phyloP scores from a whole-genome alignment of 108 stramenopile species.

The Thalassiosira profunda region DNA sequence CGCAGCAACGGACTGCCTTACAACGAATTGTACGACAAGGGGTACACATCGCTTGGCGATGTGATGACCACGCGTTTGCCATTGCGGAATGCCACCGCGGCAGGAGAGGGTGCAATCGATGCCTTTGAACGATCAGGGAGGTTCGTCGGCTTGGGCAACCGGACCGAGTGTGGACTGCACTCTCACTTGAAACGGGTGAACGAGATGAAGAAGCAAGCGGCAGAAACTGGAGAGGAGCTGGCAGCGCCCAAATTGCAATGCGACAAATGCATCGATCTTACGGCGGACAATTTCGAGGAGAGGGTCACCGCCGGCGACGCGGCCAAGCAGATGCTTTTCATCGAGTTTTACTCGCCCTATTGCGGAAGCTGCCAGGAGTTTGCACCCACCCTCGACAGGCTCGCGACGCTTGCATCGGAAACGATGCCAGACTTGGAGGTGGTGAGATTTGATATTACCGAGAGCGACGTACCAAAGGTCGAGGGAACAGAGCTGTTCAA shows the following conservation, averaged over 20 bases:
- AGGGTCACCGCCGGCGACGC: slow-evolving; percentile 2
- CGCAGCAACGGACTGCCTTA: slow-evolving; percentile 40
- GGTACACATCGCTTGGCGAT: slow-evolving; percentile 55
- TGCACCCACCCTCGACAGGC: slow-evolving; percentile 34
- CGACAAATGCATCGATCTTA: slow-evolving; percentile 25
- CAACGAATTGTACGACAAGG: slow-evolving; percentile 46
- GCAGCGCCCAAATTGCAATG: slow-evolving; percentile 24
- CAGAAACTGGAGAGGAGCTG: slow-evolving; percentile 20
- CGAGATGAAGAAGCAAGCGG: slow-evolving; percentile 14
- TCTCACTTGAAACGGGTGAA: slow-evolving; percentile 22
- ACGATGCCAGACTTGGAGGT: not conserved
- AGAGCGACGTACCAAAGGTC: slow-evolving; percentile 22
- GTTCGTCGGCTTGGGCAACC: slow-evolving; percentile 43
- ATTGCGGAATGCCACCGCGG: not conserved
- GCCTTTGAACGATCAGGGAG: slow-evolving; percentile 49
- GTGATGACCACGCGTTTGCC: slow-evolving; percentile 44
- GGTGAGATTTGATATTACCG: slow-evolving; percentile 47
- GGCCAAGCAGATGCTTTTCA: slow-evolving; percentile 14
- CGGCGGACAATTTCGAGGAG: slow-evolving; percentile 15
- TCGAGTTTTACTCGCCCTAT: slow-evolving; percentile 56
- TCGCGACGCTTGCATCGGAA: slow-evolving; percentile 17
- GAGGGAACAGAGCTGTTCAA: slow-evolving; percentile 23
- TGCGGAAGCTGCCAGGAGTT: slow-evolving; percentile 51
- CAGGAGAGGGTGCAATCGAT: not conserved
- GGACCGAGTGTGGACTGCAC: slow-evolving; percentile 60